Base-by-base conservation (phyloP, 2,329 filamentous ascomycete genomes). In the Pezicula carpinea region DNA sequence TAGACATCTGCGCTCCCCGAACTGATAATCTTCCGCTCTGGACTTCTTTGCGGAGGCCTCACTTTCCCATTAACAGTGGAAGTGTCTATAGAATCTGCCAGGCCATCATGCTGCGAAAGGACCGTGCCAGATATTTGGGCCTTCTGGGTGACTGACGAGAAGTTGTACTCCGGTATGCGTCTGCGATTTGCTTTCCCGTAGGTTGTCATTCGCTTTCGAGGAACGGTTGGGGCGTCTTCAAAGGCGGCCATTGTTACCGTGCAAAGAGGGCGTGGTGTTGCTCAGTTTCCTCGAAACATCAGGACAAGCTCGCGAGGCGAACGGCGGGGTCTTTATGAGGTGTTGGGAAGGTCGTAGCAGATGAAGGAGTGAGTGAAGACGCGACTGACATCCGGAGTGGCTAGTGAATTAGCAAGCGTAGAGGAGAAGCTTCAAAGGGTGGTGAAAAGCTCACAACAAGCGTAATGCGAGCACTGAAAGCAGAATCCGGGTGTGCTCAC, bases 131-230 rank as follows among this genome's bases (percentile, higher is more conserved):
- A 50, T 6, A 50, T 49, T 46, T 52, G 44, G 17, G 60, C 53
- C 15, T 53, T 54, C 31, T 42, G 54, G 3, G 50, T 43, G 15
- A 49, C 39, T 23, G 53, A 52, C 21, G 49, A 35, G 31, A 61
- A 58, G 44, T 32, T 52, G 33, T 59, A 57, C 5, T 60, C 57
- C 6, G 61, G 58, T 40, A 64, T 53, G 17, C 58, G 56, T 45
- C 52, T 59, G 22, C 61, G 53, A 10, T 48, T 52, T 23, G 59
- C 41, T 46, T 64, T 66, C 2, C 63, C 63, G 51, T 66, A 66
- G 5, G 63, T 66, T 6, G 56, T 49, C 23, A 63, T 51, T 32
- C 53, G 55, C 50, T 62, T 66, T 41, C 60, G 56, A 39, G 58
- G 52, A 11, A 43, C 33, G 6, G 29, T 47, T 6, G 44, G 26